phyloP scores from a whole-genome alignment of 2,329 filamentous ascomycete species.

The Xylaria sp. region DNA sequence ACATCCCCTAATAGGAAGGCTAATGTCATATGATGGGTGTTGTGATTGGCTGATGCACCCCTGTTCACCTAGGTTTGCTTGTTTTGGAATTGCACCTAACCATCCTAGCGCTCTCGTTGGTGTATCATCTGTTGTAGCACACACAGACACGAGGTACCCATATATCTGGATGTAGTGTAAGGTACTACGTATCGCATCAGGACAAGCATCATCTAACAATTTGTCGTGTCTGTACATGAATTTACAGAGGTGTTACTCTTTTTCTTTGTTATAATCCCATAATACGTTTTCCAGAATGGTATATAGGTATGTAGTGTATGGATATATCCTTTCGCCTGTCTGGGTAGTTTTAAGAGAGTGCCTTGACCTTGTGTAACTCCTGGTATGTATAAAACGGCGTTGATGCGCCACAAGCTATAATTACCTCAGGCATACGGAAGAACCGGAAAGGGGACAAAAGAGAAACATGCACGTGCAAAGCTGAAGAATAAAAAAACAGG shows the following conservation, averaged over 20 bases:
- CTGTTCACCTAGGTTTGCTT: constrained; percentile 19
- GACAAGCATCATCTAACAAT: background rate
- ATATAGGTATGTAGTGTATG: no score
- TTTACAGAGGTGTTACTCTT: no score
- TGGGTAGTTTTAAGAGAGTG: background rate
- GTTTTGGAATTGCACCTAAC: constrained; percentile 26
- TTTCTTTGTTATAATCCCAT: no score
- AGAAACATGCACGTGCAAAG: background rate
- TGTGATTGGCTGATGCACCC: constrained; percentile 21
- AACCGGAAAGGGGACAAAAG: background rate
- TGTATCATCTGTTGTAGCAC: constrained; percentile 6
- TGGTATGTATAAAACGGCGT: background rate
- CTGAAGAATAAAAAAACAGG: background rate
- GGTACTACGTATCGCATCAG: background rate
- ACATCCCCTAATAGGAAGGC: constrained; percentile 9
- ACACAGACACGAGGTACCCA: background rate
- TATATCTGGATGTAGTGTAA: background rate
- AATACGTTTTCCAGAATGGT: no score
- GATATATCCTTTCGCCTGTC: background rate
- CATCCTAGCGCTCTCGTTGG: constrained; percentile 26
- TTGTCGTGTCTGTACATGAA: no score
- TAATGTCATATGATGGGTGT: background rate
- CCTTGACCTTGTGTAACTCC: background rate
- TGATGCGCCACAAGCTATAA: background rate
- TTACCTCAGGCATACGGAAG: background rate